Evolutionary conservation across 768 basidiomycete species (phyloP).

Genomic region (Porpolomopsis calyptriformis): DNA sequence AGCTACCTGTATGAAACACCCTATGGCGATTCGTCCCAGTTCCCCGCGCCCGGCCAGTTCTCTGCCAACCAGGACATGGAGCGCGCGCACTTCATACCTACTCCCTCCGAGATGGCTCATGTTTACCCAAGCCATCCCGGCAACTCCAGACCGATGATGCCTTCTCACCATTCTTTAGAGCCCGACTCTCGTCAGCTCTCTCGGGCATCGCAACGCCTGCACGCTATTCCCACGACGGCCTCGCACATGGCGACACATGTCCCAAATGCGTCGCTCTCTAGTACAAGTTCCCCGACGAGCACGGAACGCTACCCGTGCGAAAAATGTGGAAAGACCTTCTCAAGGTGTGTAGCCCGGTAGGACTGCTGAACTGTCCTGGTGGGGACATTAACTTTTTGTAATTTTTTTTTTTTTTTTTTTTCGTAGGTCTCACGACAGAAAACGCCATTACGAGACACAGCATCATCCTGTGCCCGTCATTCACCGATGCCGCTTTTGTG

Average conservation of each 20-base stretch:
- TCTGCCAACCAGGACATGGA: conserved; percentile 1
- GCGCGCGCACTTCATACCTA: conserved; percentile 32
- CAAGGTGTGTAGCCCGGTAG: too few species aligned
- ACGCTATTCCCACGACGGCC: conserved; percentile 20
- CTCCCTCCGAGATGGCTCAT: conserved; percentile 34
- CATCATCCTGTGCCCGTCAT: conserved; percentile 53
- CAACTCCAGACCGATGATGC: conserved; percentile 12
- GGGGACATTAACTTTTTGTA: too few species aligned
- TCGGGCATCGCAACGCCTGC: background rate
- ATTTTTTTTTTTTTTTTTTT: background rate
- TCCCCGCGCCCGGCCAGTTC: conserved; percentile 13
- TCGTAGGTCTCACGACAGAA: conserved; percentile 53
- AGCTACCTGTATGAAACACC: conserved; percentile 19
- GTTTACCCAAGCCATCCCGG: conserved; percentile 22
- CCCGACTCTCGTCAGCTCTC: background rate
- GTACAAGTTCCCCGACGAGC: conserved; percentile 28
- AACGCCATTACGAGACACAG: conserved; percentile 72
- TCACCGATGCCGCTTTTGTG: conserved; percentile 64
- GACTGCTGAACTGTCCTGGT: too few species aligned
- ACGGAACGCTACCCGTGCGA: conserved; percentile 64
- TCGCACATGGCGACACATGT: conserved; percentile 28
- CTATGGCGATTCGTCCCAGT: conserved; percentile 10
- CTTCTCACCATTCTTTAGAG: conserved; percentile 13
- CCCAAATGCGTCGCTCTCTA: conserved; percentile 22
- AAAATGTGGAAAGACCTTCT: conserved; percentile 70